Evolutionary conservation across 1,139 yeast species (phyloP).

Genomic region (Keqinozyma sinolaborantium): DNA sequence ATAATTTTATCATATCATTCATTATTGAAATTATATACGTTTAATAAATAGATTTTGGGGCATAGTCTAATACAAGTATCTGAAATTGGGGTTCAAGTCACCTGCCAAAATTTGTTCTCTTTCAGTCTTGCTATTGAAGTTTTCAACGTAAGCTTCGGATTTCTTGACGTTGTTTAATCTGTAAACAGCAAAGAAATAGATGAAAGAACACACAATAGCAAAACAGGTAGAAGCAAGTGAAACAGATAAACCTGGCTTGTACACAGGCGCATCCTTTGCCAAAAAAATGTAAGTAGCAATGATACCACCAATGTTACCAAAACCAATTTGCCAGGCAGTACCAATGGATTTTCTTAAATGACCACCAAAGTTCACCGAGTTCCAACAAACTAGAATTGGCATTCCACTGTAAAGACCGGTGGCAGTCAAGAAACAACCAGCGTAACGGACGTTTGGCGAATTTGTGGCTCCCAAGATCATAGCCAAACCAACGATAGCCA

Average conservation of each 20-base stretch:
- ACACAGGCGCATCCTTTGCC: constrained; percentile 54
- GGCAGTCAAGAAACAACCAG: constrained; percentile 67
- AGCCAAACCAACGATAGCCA: constrained; percentile 55
- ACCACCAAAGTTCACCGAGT: constrained; percentile 63
- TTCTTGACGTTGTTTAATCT: constrained; percentile 43
- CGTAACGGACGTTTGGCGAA: constrained; percentile 50
- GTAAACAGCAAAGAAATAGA: constrained; percentile 39
- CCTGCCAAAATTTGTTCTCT: constrained; percentile 53
- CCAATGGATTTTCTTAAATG: constrained; percentile 70
- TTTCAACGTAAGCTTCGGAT: constrained; percentile 29
- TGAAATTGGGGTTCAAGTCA: constrained; percentile 63
- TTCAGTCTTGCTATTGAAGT: constrained; percentile 44
- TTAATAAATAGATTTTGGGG: too few relatives aligned
- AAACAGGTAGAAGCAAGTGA: constrained; percentile 52
- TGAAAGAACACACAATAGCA: constrained; percentile 41
- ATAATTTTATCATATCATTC: too few relatives aligned
- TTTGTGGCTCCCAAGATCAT: constrained; percentile 41
- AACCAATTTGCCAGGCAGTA: constrained; percentile 75
- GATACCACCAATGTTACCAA: constrained; percentile 83
- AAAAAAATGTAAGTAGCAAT: constrained; percentile 64
- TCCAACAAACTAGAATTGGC: constrained; percentile 77
- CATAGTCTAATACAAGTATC: constrained; percentile 28
- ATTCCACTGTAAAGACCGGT: constrained; percentile 67
- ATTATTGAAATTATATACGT: too few relatives aligned
- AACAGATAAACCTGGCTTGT: constrained; percentile 52